Base-by-base conservation (phyloP, 1,284 basidiomycete species). In the Lentinula novae-zelandiae region DNA sequence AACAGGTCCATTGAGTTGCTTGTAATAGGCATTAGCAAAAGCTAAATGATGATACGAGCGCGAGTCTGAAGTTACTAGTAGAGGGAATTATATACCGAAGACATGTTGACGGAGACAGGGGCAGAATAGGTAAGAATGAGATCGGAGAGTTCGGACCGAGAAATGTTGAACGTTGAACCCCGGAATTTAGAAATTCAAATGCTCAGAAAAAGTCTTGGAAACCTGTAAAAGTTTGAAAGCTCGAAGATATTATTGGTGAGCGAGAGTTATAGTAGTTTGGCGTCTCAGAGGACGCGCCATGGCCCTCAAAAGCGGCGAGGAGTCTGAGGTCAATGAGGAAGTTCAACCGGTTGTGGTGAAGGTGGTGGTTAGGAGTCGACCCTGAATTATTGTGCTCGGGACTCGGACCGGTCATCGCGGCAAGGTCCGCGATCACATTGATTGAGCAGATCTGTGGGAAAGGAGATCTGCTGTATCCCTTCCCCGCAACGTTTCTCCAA, bases 1-100 rank as follows among this genome's bases (percentile, higher is more conserved):
- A 90, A 91, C 51, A 90, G 80, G 53, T 76, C 72, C 63, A 73
- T 80, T 20, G 82, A 76, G 20, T 22, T 22, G 22, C 22, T 22
- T 22, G 22, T 2, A 22, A 22, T 22, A 22, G 22, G 22, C 22
- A 22, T 22, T 22, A 22, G 22, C 22, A 59, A 54, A 60, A 80
- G 73, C 33, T 38, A 17, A 31, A n/a, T 17, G 20, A 15, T 52
- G 31, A 34, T 49, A 38, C 12, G 33, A 33, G 44, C 27, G 33
- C 38, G 51, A 53, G 48, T 53, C 48, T 38, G 58, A 50, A 40
- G 60, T n/a, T 12, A 36, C 36, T 50, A 17, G 33, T 38, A 38
- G 15, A 22, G 22, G 22, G 22, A 22, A 22, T 22, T 22, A 22
- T 10, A 44, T 39, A 57, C 33, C 13, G 20, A 60, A 22, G 22